Percentiles rank a stretch among this genome's conserved stretches.
Conservation (phyloP, 768 basidiomycete genomes). For the Termitomyces sp. region DNA sequence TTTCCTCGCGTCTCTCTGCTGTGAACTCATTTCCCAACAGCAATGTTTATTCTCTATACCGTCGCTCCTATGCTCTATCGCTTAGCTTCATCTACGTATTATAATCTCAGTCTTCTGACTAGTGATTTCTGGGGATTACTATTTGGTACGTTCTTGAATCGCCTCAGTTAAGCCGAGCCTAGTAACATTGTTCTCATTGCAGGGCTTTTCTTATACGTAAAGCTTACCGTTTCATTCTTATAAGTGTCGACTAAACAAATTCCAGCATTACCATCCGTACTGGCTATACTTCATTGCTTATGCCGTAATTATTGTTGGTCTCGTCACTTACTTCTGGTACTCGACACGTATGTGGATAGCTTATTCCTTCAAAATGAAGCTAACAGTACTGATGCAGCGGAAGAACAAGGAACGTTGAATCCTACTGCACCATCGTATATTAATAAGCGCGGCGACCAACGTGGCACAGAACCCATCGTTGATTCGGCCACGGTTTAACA, state of each 20-base stretch:
- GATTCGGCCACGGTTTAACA: constrained; percentile 1
- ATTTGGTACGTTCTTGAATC: constrained; percentile 42
- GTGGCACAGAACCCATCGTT: constrained; percentile 5
- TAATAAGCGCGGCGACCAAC: constrained; percentile 14
- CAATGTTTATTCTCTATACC: constrained; percentile 84
- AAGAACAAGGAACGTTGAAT: constrained; percentile 18
- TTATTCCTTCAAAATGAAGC: neutral
- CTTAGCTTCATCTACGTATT: constrained; percentile 80
- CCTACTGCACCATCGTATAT: constrained; percentile 18
- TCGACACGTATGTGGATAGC: constrained; percentile 58
- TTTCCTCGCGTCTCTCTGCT: neutral
- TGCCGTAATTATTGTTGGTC: constrained; percentile 60
- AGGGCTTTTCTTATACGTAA: constrained; percentile 50
- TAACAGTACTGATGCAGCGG: constrained; percentile 12
- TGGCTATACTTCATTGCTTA: constrained; percentile 89
- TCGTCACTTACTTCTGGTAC: constrained; percentile 84
- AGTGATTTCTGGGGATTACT: constrained; percentile 86
- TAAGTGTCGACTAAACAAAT: neutral
- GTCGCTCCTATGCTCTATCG: constrained; percentile 83
- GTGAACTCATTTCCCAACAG: constrained; percentile 24
- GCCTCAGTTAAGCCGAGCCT: neutral
- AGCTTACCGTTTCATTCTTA: neutral
- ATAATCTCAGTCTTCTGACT: constrained; percentile 80
- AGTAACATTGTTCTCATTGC: neutral
- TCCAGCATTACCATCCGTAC: constrained; percentile 73